phyloP scores from a whole-genome alignment of 2,329 filamentous ascomycete genomes.

The Alternaria sp. region DNA sequence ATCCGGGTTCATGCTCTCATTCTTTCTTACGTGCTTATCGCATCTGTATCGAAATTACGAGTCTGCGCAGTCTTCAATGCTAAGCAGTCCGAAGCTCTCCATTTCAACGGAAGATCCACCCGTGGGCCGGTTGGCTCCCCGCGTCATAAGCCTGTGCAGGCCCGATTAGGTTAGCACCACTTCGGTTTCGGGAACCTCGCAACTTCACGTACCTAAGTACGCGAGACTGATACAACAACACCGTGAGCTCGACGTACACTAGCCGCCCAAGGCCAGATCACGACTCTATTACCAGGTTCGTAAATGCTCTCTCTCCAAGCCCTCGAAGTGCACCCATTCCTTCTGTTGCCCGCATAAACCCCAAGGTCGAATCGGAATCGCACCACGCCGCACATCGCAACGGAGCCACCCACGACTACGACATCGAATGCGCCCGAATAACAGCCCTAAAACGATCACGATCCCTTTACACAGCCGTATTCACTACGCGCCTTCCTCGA shows the following conservation, averaged over 20 bases:
- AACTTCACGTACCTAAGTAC: constrained; percentile 22
- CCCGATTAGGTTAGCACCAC: constrained; percentile 12
- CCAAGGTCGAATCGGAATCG: constrained; percentile 20
- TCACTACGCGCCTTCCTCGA: constrained; percentile 1
- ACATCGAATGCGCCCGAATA: background rate
- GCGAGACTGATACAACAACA: constrained; percentile 18
- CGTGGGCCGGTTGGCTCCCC: constrained; percentile 8
- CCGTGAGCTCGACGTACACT: constrained; percentile 6
- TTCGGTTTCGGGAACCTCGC: constrained; percentile 24
- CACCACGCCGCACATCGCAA: constrained; percentile 14
- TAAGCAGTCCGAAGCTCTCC: background rate
- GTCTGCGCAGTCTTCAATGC: background rate
- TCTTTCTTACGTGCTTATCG: background rate
- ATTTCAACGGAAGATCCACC: constrained; percentile 10
- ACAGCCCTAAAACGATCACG: background rate
- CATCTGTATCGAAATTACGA: background rate
- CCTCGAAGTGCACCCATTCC: constrained; percentile 49
- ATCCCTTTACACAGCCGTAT: background rate
- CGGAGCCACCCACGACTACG: constrained; percentile 7
- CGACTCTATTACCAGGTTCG: constrained; percentile 15
- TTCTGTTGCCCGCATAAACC: constrained; percentile 29
- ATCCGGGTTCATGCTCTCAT: background rate
- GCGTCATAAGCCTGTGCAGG: constrained; percentile 10
- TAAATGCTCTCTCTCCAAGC: constrained; percentile 50
- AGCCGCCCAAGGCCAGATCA: background rate